Evolutionary conservation across 257 asterid species (phyloP), one percentile per base, ranked within the genome.

Genomic region (Solanum gracilifrons): DNA sequence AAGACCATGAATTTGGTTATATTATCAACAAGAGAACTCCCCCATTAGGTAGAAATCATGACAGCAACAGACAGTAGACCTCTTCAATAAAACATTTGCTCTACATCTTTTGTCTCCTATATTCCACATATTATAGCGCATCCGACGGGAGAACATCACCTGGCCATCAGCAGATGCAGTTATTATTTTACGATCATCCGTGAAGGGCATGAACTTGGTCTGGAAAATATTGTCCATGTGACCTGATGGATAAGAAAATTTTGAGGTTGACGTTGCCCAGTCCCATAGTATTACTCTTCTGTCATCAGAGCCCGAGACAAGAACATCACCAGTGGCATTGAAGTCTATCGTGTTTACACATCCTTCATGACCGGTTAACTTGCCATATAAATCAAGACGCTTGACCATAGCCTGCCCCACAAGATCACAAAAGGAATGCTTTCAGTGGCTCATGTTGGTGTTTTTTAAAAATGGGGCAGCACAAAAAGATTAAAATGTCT

Each of bases 301-400:
- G 90, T 95, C 98, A 92, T 95, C 97, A 48, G 98, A 93, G 85
- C 98, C 98, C 25, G 98, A 95, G 86, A 92, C 95, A 68, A 95
- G 94, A 87, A 91, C 82, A 74, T 95, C 96, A 13, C 98, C 98
- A 3, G 92, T 87, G 25, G 94, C 90, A 88, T 94, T 94, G 92
- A 95, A 95, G 64, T 92, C 93, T 71, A 95, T 80, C 7, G 98
- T 91, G 91, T 95, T 95, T 75, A 95, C 97, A 88, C 98, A 94
- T 72, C 98, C 98, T 75, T 89, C 93, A 39, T 95, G 98, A 18
- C 94, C 96, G 76, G 68, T 88, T 88, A 95, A 91, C 89, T 90
- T 92, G 84, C 92, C 93, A 58, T 93, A 93, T 88, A 93, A 82
- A 92, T 91, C 97, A 87, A 95, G 87, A 39, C 88, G 90, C 89